Evolutionary conservation across 306 rosid genomes (phyloP).

Genomic region (Dalbergia cochinchinensis): DNA sequence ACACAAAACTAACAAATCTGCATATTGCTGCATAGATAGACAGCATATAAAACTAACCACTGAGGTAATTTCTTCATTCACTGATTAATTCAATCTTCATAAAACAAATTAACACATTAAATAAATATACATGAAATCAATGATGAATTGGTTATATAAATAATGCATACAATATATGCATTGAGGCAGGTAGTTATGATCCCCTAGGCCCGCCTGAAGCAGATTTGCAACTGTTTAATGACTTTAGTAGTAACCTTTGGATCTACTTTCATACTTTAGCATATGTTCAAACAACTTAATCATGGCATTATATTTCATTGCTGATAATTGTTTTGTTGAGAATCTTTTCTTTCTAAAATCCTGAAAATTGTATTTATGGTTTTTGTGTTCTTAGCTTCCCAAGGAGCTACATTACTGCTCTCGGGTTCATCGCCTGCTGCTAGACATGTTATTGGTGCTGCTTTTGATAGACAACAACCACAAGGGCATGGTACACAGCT

Average conservation of each 20-base stretch:
- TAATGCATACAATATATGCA: too few relatives aligned
- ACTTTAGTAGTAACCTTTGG: neutral
- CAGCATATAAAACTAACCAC: too few relatives aligned
- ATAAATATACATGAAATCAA: too few relatives aligned
- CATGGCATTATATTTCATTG: neutral
- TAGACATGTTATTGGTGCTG: constrained; percentile 71
- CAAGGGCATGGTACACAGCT: constrained; percentile 85
- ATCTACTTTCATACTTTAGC: constrained; percentile 1
- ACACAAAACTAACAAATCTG: too few relatives aligned
- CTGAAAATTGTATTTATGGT: constrained; percentile 22
- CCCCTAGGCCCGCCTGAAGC: neutral
- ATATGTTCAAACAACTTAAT: constrained; percentile 6
- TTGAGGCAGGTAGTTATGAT: neutral
- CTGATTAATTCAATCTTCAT: neutral
- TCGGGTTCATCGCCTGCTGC: constrained; percentile 72
- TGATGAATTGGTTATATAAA: too few relatives aligned
- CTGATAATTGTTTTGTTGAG: constrained; percentile 32
- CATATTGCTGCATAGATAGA: too few relatives aligned
- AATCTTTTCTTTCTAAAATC: constrained; percentile 7
- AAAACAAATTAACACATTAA: too few relatives aligned
- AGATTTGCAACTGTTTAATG: neutral
- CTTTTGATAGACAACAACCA: constrained; percentile 82
- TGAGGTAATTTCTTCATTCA: neutral
- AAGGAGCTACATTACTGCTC: constrained; percentile 76
- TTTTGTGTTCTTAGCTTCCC: constrained; percentile 58